Evolutionary conservation across 2,329 filamentous ascomycete genomes (phyloP).

Genomic region (Rutstroemia sp.): DNA sequence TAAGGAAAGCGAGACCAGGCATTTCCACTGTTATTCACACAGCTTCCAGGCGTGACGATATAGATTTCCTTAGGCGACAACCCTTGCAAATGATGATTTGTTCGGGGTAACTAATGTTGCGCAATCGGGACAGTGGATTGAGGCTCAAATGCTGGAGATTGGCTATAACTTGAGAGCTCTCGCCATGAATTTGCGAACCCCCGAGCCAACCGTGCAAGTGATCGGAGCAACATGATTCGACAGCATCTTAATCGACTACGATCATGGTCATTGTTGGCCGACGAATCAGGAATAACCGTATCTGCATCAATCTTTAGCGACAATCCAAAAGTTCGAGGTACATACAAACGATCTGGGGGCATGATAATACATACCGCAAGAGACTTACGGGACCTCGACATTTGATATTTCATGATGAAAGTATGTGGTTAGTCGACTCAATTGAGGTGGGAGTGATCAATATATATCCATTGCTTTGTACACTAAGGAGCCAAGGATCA

Average conservation of each 20-base stretch:
- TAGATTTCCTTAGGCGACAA: background rate
- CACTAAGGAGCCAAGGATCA: slow-evolving; percentile 16
- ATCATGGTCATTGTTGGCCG: slow-evolving; percentile 15
- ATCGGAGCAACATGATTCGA: slow-evolving; percentile 13
- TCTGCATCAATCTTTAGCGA: slow-evolving; percentile 23
- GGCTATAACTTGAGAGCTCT: slow-evolving; percentile 5
- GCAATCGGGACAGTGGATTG: background rate
- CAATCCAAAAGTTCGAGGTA: slow-evolving; percentile 16
- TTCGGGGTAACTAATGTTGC: background rate
- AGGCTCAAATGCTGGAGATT: slow-evolving; percentile 3
- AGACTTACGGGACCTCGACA: background rate
- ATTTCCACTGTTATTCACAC: too few relatives aligned
- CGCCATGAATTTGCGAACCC: background rate
- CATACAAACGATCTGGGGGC: background rate
- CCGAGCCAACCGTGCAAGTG: background rate
- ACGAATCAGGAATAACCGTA: slow-evolving; percentile 19
- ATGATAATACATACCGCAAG: background rate
- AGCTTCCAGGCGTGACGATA: background rate
- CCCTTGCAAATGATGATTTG: background rate
- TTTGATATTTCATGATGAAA: background rate
- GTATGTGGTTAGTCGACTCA: background rate
- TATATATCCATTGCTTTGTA: slow-evolving; percentile 16
- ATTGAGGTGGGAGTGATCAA: slow-evolving; percentile 12
- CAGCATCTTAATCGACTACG: slow-evolving; percentile 2
- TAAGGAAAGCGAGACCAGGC: too few relatives aligned